A percentile compares a stretch with the other conserved stretches of the same genome.
Conservation (phyloP, 2,329 filamentous ascomycete species). For the Raffaelea albimanens region DNA sequence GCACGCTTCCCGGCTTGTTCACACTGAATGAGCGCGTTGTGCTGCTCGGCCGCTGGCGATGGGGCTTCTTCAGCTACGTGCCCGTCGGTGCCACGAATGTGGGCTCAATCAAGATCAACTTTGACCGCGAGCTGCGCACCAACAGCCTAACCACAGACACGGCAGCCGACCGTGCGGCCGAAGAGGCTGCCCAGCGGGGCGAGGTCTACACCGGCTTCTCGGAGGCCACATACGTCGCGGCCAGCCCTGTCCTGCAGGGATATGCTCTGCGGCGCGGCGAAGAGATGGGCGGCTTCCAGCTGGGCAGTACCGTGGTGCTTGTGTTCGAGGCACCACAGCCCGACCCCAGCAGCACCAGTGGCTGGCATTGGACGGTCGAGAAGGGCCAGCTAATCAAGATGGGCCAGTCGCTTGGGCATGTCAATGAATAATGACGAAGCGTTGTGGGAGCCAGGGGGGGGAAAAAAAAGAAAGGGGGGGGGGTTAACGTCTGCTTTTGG, state of each 20-base stretch:
- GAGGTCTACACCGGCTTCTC: constrained; percentile 85
- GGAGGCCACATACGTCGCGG: constrained; percentile 77
- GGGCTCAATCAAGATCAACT: constrained; percentile 93
- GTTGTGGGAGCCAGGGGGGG: neutral
- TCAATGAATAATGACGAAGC: constrained; percentile 36
- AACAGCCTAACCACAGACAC: constrained; percentile 92
- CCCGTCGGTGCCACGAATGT: constrained; percentile 97
- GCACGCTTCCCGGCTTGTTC: constrained; percentile 86
- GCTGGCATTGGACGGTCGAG: constrained; percentile 79
- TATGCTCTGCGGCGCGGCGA: constrained; percentile 79
- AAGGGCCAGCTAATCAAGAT: constrained; percentile 84
- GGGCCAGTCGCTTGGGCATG: constrained; percentile 73
- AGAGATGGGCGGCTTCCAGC: constrained; percentile 96
- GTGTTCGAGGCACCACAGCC: constrained; percentile 82
- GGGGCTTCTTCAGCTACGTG: constrained; percentile 94
- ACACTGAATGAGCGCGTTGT: constrained; percentile 95
- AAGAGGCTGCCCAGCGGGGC: constrained; percentile 63
- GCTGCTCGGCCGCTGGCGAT: constrained; percentile 86
- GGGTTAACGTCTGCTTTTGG: too few relatives aligned
- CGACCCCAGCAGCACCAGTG: constrained; percentile 40
- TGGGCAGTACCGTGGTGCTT: constrained; percentile 89
- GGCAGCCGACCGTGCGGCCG: constrained; percentile 76
- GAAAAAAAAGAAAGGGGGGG: neutral
- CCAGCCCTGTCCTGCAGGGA: constrained; percentile 69
- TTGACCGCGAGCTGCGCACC: constrained; percentile 86